Evolutionary conservation across 805 yeast genomes (phyloP).

Genomic region (Starmerella apis): DNA sequence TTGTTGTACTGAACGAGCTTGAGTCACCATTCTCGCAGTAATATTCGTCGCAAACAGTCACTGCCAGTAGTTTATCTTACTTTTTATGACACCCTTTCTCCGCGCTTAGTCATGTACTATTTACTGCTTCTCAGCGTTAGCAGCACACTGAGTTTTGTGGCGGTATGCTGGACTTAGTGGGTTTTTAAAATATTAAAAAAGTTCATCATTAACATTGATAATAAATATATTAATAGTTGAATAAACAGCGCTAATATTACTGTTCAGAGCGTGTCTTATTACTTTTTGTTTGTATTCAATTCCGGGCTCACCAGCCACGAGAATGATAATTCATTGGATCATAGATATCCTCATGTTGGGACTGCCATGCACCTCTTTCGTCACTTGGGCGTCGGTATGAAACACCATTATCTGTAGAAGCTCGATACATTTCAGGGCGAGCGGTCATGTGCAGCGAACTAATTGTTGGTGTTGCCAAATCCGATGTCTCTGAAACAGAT

Average conservation of each 20-base stretch:
- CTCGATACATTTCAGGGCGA: constrained; percentile 21
- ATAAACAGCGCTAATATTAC: not conserved
- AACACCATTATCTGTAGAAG: constrained; percentile 16
- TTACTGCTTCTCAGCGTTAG: no score
- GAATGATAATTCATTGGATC: constrained; percentile 27
- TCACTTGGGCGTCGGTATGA: not conserved
- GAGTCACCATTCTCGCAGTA: constrained; percentile 3
- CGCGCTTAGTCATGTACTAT: not conserved
- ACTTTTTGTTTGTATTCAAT: not conserved
- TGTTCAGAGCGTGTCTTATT: not conserved
- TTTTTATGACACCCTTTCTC: constrained; percentile 3
- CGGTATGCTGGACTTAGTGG: no score
- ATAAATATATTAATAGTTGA: not conserved
- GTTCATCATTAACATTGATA: not conserved
- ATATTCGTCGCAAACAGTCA: not conserved
- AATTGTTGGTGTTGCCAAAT: not conserved
- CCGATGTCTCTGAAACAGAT: not conserved
- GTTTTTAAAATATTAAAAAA: not conserved
- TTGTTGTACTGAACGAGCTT: constrained; percentile 1
- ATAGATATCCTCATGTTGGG: constrained; percentile 22
- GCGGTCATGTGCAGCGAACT: constrained; percentile 8
- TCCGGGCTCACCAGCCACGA: constrained; percentile 26
- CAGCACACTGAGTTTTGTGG: no score
- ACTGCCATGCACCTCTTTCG: constrained; percentile 3
- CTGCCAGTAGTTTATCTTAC: not conserved